phyloP scores from a whole-genome alignment of 192 early-diverging fungal species.

The Geranomyces variabilis region DNA sequence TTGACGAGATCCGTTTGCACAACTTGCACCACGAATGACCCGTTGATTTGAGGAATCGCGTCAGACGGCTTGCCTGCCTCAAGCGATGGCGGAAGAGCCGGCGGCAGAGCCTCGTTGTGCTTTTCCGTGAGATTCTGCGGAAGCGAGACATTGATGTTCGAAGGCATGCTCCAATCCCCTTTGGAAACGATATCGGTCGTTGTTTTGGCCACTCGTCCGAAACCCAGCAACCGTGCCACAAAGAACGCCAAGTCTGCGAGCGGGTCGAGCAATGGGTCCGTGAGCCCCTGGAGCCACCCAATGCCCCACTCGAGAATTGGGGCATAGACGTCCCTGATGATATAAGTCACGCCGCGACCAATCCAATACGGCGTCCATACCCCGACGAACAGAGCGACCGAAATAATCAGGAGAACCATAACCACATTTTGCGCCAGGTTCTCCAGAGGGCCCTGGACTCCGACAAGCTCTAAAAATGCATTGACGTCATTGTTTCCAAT shows the following conservation, averaged over 20 bases:
- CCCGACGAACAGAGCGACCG: slow-evolving; percentile 68
- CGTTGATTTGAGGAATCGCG: background rate
- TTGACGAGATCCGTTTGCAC: slow-evolving; percentile 2
- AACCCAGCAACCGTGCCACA: slow-evolving; percentile 32
- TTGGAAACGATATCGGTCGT: background rate
- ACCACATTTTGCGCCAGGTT: slow-evolving; percentile 80
- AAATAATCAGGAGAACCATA: slow-evolving; percentile 74
- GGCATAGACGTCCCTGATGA: slow-evolving; percentile 36
- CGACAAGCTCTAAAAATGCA: slow-evolving; percentile 82
- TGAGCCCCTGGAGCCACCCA: slow-evolving; percentile 57
- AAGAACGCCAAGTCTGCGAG: slow-evolving; percentile 53
- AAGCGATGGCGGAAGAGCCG: background rate
- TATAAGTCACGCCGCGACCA: slow-evolving; percentile 51
- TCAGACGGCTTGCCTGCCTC: background rate
- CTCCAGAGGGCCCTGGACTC: slow-evolving; percentile 83
- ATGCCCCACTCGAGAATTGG: slow-evolving; percentile 32
- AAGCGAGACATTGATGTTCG: background rate
- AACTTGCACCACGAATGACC: background rate
- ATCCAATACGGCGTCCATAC: slow-evolving; percentile 77
- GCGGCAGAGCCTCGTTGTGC: slow-evolving; percentile 6
- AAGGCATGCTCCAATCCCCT: background rate
- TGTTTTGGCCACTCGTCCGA: background rate
- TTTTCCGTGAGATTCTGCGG: slow-evolving; percentile 11
- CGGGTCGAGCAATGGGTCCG: slow-evolving; percentile 76
- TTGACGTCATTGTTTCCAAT: slow-evolving; percentile 52